Evolutionary conservation across 352 stramenopile genomes (phyloP), one percentile per base, ranked within the genome.

Genomic region (Blastocystis sp.): DNA sequence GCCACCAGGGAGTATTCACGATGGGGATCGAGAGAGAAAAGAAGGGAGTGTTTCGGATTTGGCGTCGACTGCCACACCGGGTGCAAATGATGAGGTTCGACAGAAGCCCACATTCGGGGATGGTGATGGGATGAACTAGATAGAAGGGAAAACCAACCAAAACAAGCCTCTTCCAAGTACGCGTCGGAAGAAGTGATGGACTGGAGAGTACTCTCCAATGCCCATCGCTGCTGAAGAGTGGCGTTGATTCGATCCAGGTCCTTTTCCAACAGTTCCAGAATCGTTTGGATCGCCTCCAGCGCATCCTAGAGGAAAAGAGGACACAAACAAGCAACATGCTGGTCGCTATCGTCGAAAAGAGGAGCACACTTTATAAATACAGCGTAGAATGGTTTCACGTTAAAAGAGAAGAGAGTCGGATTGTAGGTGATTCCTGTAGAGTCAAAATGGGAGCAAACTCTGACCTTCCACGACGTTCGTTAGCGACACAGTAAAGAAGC

Each of bases 381-480:
- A 44, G 34, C 8, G 42, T 46, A 81, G 29, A 81, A 81, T 21
- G 69, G 63, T 38, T 44, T 8, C 27, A 63, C 40, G 16, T 21
- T 63, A 42, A 64, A 81, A 27, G 38, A 40, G 16, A 81, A 24
- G 18, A 81, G 36, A n/a, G 29, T 63, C n/a, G 69, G 69, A 49
- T 81, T 81, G 69, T 65, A 81, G 24, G 69, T 81, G 27, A 81
- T 64, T 18, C 48, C 69, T 81, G 63, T 11, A 63, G 27, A 65
- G n/a, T 18, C 8, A 14, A 44, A 34, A 16, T 16, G 42, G 6
- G 27, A 72, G 18, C 9, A 4, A 27, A 7, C 3, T 6, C 2
- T 4, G 36, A 81, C 69, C 42, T 65, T 64, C 51, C 14, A 81
- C 9, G 6, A 64, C 38, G 24, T 81, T 32, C 21, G 53, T 29